Evolutionary conservation across 75 land plant genomes (phyloP), one percentile per base, ranked within the genome.

Genomic region (Larix kaempferi): DNA sequence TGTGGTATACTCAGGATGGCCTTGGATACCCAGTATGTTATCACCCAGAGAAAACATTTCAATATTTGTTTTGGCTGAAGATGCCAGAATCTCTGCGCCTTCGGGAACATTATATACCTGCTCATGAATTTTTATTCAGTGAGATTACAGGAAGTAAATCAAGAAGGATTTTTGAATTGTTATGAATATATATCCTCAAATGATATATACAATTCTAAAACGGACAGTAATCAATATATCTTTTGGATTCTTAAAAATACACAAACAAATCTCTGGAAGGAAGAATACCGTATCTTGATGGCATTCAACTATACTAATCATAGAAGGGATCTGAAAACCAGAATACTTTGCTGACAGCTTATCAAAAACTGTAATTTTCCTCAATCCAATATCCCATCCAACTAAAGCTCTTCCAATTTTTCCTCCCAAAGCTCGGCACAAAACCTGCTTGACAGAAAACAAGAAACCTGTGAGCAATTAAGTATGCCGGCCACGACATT

Each of bases 351-450:
- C 77, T 3, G 78, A 80, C 17, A 88, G 10, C 8, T 84, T 74
- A 16, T 85, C 74, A 4, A 78, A 80, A 0, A 88, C 25, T 12
- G 69, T 72, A 35, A 96, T 39, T 56, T 84, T 83, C 44, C 75
- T 89, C 39, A 95, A 71, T 12, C 98, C 99, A 44, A 95, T 80
- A 59, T 97, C 95, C 99, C 98, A 94, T 22, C 95, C 99, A 33
- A 77, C 55, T 4, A 13, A 21, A 1, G 92, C 76, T 56, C 98
- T 73, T 12, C 94, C 99, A 0, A 88, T 90, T 69, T 83, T 89
- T 22, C 96, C 99, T 60, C 99, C 99, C 19, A 96, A 57, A 52
- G 97, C 96, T 29, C 99, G 87, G 55, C 91, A 58, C 62, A 93
- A 66, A 12, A 95, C 88, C 98, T 93, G 84, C 60, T 55, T 10